These are phyloP conservation scores for Phytophthora pisi DNA, from an alignment of 352 stramenopile species.

Conservation along the genomic window DNA sequence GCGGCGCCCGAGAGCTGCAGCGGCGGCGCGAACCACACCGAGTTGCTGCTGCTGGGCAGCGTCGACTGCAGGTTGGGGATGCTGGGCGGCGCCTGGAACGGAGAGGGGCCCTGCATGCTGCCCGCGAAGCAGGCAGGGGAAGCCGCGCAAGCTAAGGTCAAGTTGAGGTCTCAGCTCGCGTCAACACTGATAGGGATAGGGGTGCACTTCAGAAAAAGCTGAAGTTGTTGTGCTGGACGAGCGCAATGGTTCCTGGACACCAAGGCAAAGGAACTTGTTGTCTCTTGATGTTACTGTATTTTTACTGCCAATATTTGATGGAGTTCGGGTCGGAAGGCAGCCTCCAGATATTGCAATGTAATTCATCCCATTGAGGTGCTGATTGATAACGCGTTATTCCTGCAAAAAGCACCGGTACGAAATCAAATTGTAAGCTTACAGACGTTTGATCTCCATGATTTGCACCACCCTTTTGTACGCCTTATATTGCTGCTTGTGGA, in stretches of 20 bases:
- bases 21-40: constrained; percentile 9
- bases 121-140: not conserved
- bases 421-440: no score
- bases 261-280: no score
- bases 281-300: no score
- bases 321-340: no score
- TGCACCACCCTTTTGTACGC: no score
- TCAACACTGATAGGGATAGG: constrained; percentile 1
- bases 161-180: not conserved
- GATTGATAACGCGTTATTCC: no score
- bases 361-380: no score
- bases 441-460: no score
- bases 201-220: not conserved
- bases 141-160: no score
- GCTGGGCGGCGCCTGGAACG: not conserved
- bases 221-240: not conserved
- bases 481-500: not conserved
- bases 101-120: constrained; percentile 2
- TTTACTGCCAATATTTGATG: no score
- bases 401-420: no score
- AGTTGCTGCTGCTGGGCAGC: constrained; percentile 8
- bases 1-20: constrained; percentile 9
- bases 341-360: no score
- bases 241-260: not conserved
- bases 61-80: constrained; percentile 1